Evolutionary conservation across 2,329 filamentous ascomycete genomes (phyloP).

Genomic region (Penicillium sp.): DNA sequence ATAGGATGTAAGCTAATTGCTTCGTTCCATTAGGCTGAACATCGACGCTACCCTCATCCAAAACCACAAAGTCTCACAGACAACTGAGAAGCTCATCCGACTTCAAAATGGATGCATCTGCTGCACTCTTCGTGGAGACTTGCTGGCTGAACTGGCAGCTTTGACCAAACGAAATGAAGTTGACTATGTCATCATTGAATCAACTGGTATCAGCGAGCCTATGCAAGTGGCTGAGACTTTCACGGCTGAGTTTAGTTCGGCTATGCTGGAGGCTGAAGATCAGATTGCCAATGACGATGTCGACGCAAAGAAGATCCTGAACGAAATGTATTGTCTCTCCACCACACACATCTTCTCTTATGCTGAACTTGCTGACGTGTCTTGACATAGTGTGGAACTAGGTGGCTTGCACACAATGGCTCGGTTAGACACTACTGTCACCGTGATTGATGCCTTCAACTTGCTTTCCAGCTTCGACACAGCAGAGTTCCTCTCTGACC

Average conservation of each 20-base stretch:
- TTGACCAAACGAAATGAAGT: conserved; percentile 63
- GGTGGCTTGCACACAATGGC: conserved; percentile 67
- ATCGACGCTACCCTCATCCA: conserved; percentile 64
- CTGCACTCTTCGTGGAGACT: conserved; percentile 69
- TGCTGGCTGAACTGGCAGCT: conserved; percentile 67
- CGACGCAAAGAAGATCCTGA: conserved; percentile 47
- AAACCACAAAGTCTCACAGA: conserved; percentile 57
- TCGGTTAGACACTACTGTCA: conserved; percentile 68
- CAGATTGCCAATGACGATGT: conserved; percentile 45
- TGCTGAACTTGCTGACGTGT: conserved; percentile 4
- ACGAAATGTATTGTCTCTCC: conserved; percentile 46
- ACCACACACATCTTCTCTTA: conserved; percentile 4
- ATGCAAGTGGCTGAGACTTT: conserved; percentile 75
- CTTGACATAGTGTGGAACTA: conserved; percentile 46
- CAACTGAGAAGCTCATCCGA: conserved; percentile 64
- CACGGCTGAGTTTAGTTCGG: conserved; percentile 54
- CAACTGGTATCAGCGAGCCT: conserved; percentile 69
- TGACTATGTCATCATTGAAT: conserved; percentile 72
- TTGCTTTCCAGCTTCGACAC: conserved; percentile 72
- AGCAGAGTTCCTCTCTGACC: conserved; percentile 63
- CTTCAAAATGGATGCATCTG: conserved; percentile 75
- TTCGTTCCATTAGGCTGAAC: conserved; percentile 54
- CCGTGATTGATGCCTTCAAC: conserved; percentile 71
- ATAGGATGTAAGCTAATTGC: neutral
- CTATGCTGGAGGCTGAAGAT: conserved; percentile 51